Percentiles rank a stretch among this genome's conserved stretches.
Conservation (phyloP, 768 basidiomycete genomes). For the Podaxis sp. region DNA sequence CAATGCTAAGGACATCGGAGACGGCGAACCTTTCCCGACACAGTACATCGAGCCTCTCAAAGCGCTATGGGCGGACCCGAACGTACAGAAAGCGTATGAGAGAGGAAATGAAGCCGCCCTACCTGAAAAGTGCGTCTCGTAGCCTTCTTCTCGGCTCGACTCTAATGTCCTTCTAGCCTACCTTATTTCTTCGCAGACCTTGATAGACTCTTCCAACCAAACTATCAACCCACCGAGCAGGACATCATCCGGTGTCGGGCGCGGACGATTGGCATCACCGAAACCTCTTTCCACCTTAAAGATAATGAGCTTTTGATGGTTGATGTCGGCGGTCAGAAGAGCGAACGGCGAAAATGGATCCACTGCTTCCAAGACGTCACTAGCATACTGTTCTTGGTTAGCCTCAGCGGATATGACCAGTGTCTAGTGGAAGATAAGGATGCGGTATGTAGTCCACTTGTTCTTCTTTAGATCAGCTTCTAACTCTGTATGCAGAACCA, state of each 20-base stretch:
- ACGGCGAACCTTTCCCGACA: slow-evolving; percentile 77
- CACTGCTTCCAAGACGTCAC: slow-evolving; percentile 96
- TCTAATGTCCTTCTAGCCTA: slow-evolving; percentile 38
- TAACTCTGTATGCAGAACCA: slow-evolving; percentile 61
- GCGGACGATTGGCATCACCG: slow-evolving; percentile 88
- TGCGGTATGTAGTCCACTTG: slow-evolving; percentile 52
- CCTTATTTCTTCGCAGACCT: slow-evolving; percentile 77
- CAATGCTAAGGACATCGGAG: slow-evolving; percentile 66
- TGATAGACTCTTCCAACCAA: slow-evolving; percentile 73
- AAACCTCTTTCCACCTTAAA: slow-evolving; percentile 77
- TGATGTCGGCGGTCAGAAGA: slow-evolving; percentile 93
- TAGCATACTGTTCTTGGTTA: slow-evolving; percentile 88
- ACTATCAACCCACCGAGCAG: slow-evolving; percentile 75
- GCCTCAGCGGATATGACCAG: slow-evolving; percentile 91
- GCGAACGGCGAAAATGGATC: slow-evolving; percentile 91
- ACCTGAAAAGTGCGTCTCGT: slow-evolving; percentile 76
- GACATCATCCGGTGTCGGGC: slow-evolving; percentile 87
- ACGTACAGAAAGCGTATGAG: slow-evolving; percentile 71
- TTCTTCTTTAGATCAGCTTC: neutral
- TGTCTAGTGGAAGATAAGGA: slow-evolving; percentile 92
- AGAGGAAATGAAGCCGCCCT: slow-evolving; percentile 89
- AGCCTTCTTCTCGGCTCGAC: neutral
- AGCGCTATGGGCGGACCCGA: slow-evolving; percentile 73
- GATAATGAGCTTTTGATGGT: slow-evolving; percentile 91
- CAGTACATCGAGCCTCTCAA: slow-evolving; percentile 66